phyloP scores from a whole-genome alignment of 257 asterid genomes.

The Przewalskia tangutica region DNA sequence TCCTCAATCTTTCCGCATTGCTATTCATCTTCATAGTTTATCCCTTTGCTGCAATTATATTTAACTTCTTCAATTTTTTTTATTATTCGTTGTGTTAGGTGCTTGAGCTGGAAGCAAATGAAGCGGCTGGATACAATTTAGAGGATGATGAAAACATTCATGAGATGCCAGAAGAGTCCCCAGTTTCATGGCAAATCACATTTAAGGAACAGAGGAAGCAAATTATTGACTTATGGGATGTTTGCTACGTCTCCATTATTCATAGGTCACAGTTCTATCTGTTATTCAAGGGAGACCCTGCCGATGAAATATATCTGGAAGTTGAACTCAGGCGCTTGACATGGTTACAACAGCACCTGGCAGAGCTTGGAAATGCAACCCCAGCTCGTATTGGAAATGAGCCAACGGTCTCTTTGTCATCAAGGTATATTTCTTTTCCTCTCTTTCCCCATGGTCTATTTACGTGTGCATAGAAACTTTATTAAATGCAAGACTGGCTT shows the following conservation, averaged over 20 bases:
- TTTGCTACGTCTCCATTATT: conserved; percentile 77
- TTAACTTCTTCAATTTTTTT: neutral
- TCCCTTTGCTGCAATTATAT: neutral
- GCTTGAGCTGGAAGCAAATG: conserved; percentile 94
- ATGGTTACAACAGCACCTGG: conserved; percentile 81
- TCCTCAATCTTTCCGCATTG: no score
- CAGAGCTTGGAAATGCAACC: conserved; percentile 70
- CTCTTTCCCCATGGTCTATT: neutral
- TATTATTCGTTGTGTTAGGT: conserved; percentile 31
- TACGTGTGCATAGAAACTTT: neutral
- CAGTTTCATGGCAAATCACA: conserved; percentile 58
- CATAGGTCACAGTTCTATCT: conserved; percentile 87
- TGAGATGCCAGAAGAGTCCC: conserved; percentile 62
- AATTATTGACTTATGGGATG: conserved; percentile 84
- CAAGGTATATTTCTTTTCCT: conserved; percentile 36
- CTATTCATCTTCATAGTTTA: neutral
- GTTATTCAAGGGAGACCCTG: conserved; percentile 75
- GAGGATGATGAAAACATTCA: conserved; percentile 42
- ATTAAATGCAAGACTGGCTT: neutral
- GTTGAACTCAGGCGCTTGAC: conserved; percentile 87
- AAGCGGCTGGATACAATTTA: conserved; percentile 70
- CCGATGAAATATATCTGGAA: conserved; percentile 86
- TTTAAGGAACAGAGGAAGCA: conserved; percentile 76
- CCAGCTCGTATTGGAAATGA: conserved; percentile 69
- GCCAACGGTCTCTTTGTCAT: conserved; percentile 58